Conservation (phyloP, 2,329 filamentous ascomycete genomes). For the Cordyceps fumosorosea region DNA sequence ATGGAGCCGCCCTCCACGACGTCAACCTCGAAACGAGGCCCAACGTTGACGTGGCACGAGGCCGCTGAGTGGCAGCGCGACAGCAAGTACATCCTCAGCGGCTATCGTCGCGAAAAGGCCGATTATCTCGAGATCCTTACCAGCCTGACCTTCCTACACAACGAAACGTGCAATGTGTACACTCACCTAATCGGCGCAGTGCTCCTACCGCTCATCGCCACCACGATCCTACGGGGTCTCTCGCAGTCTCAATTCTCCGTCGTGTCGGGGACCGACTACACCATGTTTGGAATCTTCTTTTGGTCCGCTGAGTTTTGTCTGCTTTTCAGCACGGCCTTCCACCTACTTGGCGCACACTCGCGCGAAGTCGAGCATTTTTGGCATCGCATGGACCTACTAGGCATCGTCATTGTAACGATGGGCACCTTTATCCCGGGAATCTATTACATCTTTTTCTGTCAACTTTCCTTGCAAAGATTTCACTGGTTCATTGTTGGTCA, state of each 20-base stretch:
- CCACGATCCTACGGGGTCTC: not conserved
- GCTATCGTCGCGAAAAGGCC: not conserved
- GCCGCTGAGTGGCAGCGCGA: constrained; percentile 14
- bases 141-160: constrained; percentile 12
- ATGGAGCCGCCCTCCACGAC: not conserved
- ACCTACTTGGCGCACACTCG: constrained; percentile 15
- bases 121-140: constrained; percentile 8
- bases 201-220: constrained; percentile 3
- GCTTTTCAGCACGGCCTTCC: constrained; percentile 15
- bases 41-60: constrained; percentile 11
- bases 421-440: constrained; percentile 17
- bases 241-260: constrained; percentile 3
- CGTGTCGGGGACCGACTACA: not conserved
- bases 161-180: constrained; percentile 13
- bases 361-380: constrained; percentile 17
- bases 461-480: constrained; percentile 14
- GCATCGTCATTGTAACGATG: constrained; percentile 17
- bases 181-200: constrained; percentile 12
- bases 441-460: constrained; percentile 17
- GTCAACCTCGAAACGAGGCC: not conserved
- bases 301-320: constrained; percentile 15
- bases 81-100: constrained; percentile 12
- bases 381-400: constrained; percentile 18
- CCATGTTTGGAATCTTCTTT: constrained; percentile 16
- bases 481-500: constrained; percentile 16